These are phyloP conservation scores for Ceratocystis lukuohia DNA, from an alignment of 2,329 filamentous ascomycete genomes.

Conservation along the genomic window DNA sequence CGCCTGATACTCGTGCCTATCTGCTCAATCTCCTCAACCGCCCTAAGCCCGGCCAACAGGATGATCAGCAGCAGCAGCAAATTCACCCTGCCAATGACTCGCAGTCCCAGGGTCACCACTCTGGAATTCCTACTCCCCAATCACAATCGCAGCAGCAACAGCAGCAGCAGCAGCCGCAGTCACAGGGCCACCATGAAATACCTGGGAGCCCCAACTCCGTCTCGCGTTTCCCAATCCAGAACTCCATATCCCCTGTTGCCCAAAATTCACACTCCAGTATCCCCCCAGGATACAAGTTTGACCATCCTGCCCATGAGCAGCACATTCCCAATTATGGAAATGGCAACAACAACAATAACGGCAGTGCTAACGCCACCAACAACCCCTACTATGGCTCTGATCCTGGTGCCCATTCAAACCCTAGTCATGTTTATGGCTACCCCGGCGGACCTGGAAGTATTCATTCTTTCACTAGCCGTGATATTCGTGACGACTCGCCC, in stretches of 20 bases:
- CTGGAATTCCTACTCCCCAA: slow-evolving; percentile 29
- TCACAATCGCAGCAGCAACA: slow-evolving; percentile 24
- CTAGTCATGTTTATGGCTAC: slow-evolving; percentile 20
- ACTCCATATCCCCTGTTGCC: slow-evolving; percentile 19
- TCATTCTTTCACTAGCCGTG: slow-evolving; percentile 20
- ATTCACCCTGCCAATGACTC: slow-evolving; percentile 28
- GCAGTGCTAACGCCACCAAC: slow-evolving; percentile 16
- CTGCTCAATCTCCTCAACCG: slow-evolving; percentile 75
- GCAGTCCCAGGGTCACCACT: slow-evolving; percentile 15
- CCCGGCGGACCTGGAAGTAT: slow-evolving; percentile 20
- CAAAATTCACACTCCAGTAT: slow-evolving; percentile 20
- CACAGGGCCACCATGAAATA: slow-evolving; percentile 24
- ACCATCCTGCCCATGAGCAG: slow-evolving; percentile 22
- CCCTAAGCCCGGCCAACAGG: slow-evolving; percentile 52
- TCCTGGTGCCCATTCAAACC: slow-evolving; percentile 23
- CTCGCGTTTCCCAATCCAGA: slow-evolving; percentile 18
- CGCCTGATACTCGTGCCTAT: slow-evolving; percentile 66
- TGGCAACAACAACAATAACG: slow-evolving; percentile 16
- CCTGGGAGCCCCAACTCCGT: slow-evolving; percentile 15
- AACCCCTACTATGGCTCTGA: slow-evolving; percentile 19
- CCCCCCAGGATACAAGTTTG: slow-evolving; percentile 22
- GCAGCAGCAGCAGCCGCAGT: slow-evolving; percentile 6
- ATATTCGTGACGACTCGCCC: slow-evolving; percentile 32
- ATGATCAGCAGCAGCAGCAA: slow-evolving; percentile 28
- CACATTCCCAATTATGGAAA: slow-evolving; percentile 21